phyloP scores from a whole-genome alignment of 148 eudicot species.

The Polygonum aviculare region DNA sequence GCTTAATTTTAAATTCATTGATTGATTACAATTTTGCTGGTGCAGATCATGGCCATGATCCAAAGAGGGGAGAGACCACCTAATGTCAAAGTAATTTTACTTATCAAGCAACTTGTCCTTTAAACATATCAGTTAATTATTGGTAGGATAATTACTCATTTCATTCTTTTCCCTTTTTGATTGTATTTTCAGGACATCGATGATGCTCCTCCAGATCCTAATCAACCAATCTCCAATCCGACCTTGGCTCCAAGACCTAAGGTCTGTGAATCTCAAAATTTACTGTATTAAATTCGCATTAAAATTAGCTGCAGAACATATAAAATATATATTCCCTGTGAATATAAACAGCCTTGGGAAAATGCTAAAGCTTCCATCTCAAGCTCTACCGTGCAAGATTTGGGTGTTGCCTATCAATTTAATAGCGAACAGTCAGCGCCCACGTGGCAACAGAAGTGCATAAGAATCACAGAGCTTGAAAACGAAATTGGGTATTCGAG shows the following conservation, averaged over 20 bases:
- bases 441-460: not conserved
- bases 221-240: constrained; percentile 73
- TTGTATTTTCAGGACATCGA: constrained; percentile 60
- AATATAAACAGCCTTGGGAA: not conserved
- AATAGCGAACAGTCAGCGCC: not conserved
- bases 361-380: not conserved
- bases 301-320: not conserved
- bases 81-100: constrained; percentile 46
- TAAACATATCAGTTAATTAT: not conserved
- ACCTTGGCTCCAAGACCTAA: constrained; percentile 61
- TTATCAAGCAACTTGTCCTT: not conserved
- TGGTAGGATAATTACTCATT: not conserved
- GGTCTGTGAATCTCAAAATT: constrained; percentile 26
- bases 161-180: not conserved
- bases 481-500: not conserved
- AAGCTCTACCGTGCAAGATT: not conserved
- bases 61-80: constrained; percentile 90
- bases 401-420: not conserved
- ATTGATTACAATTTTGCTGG: constrained; percentile 13
- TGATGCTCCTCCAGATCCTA: constrained; percentile 83
- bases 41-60: constrained; percentile 85
- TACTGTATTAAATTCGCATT: not conserved
- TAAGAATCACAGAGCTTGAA: not conserved
- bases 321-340: not conserved
- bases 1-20: not conserved